Conservation (phyloP, 495 filamentous ascomycete species). For the Glarea lozoyensis region DNA sequence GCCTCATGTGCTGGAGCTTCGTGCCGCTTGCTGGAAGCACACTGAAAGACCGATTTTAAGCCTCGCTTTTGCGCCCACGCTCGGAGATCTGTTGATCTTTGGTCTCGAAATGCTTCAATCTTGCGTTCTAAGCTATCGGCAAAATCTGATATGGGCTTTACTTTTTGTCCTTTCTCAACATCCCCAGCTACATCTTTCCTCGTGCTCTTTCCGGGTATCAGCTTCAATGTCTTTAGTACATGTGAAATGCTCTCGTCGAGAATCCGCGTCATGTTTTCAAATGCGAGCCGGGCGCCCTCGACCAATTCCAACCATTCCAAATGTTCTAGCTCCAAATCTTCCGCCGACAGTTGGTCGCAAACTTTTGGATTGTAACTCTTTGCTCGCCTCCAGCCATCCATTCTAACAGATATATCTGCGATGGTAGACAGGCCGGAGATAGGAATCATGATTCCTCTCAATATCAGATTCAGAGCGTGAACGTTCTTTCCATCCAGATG, state of each 20-base stretch:
- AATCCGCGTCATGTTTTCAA: slow-evolving; percentile 20
- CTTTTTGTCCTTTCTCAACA: slow-evolving; percentile 44
- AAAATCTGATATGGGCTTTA: slow-evolving; percentile 50
- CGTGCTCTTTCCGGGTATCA: slow-evolving; percentile 39
- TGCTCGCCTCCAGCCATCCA: neutral
- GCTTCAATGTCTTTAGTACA: slow-evolving; percentile 44
- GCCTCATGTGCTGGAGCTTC: neutral
- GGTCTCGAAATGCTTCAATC: slow-evolving; percentile 45
- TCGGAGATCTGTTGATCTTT: slow-evolving; percentile 25
- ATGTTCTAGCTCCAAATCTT: neutral
- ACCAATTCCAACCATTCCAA: slow-evolving; percentile 9
- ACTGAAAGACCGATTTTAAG: slow-evolving; percentile 18
- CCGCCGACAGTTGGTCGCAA: neutral
- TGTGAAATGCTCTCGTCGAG: slow-evolving; percentile 67
- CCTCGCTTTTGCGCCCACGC: slow-evolving; percentile 28
- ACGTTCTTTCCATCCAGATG: slow-evolving; percentile 57
- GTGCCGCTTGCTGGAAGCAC: slow-evolving; percentile 5
- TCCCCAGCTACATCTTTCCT: slow-evolving; percentile 35
- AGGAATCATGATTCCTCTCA: slow-evolving; percentile 8
- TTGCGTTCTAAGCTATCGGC: slow-evolving; percentile 43
- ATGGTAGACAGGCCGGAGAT: slow-evolving; percentile 11
- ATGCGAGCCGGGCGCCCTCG: neutral
- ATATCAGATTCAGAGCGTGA: slow-evolving; percentile 4
- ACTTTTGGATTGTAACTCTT: neutral
- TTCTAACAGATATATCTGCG: slow-evolving; percentile 11